phyloP scores from a whole-genome alignment of 2,329 filamentous ascomycete genomes.

The Fusarium acutatum region DNA sequence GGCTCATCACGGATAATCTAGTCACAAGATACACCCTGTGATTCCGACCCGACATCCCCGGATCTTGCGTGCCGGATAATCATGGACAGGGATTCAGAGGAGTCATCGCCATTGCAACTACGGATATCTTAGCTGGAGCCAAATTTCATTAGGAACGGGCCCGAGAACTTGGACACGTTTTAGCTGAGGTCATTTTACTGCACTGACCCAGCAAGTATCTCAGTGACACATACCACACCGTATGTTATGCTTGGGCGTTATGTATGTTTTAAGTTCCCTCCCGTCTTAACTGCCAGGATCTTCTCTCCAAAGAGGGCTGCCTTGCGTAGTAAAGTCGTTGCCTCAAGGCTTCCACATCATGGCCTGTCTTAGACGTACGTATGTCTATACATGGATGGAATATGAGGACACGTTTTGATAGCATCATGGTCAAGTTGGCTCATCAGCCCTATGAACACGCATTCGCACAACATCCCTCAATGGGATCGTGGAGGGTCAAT shows the following conservation, averaged over 20 bases:
- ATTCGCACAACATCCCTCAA: background rate
- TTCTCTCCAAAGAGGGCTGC: constrained; percentile 9
- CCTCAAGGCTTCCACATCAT: constrained; percentile 29
- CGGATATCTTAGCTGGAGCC: background rate
- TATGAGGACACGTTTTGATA: constrained; percentile 12
- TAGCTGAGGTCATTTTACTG: background rate
- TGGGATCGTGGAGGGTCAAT: background rate
- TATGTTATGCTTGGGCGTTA: constrained; percentile 23
- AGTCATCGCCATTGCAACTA: constrained; percentile 17
- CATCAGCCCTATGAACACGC: constrained; percentile 18
- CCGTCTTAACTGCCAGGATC: background rate
- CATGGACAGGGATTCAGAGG: constrained; percentile 15
- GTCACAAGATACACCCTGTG: background rate
- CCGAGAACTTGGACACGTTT: background rate
- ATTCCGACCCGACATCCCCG: constrained; percentile 13
- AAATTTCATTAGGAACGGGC: background rate
- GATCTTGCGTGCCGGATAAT: constrained; percentile 30
- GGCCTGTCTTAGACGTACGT: constrained; percentile 1
- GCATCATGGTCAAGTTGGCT: background rate
- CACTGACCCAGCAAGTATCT: background rate
- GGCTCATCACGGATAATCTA: constrained; percentile 4
- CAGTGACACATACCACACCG: background rate
- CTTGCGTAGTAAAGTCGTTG: constrained; percentile 25
- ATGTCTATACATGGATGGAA: background rate
- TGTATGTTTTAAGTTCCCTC: constrained; percentile 1